These are phyloP conservation scores for Solanum lignicaule DNA, from an alignment of 257 asterid species.

Conservation along the genomic window DNA sequence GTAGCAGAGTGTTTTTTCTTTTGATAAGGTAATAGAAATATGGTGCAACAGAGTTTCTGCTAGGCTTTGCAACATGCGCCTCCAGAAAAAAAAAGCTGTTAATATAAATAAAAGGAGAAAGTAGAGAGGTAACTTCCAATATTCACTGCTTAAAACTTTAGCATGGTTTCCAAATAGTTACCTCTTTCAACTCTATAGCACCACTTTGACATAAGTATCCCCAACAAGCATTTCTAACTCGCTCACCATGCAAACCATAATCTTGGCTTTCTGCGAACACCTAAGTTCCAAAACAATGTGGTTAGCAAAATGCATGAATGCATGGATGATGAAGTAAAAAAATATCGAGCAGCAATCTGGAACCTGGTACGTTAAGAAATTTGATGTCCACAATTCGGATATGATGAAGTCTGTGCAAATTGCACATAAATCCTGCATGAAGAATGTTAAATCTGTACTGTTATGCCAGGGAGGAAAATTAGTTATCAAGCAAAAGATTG, in stretches of 20 bases:
- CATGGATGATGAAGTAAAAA: background rate
- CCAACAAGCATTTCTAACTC: constrained; percentile 99
- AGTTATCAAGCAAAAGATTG: background rate
- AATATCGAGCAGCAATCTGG: background rate
- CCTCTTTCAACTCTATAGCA: constrained; percentile 86
- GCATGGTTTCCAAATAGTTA: background rate
- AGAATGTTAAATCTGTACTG: constrained; percentile 14
- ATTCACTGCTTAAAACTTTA: background rate
- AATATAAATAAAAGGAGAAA: background rate
- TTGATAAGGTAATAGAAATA: background rate
- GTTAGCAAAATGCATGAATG: background rate
- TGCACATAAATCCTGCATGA: constrained; percentile 78
- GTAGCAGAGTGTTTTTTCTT: background rate
- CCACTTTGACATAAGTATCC: constrained; percentile 99
- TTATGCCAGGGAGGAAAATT: background rate
- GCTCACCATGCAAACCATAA: constrained; percentile 90
- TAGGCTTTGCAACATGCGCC: background rate
- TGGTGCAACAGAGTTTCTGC: background rate
- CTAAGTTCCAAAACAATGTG: constrained; percentile 23
- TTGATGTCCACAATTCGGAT: constrained; percentile 88
- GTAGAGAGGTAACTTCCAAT: background rate
- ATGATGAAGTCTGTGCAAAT: constrained; percentile 95
- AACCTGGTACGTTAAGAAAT: constrained; percentile 95
- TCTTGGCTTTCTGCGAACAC: constrained; percentile 98
- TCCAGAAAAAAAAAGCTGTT: background rate